Conservation (phyloP, 2,329 filamentous ascomycete genomes). For the Exophiala oligosperma region DNA sequence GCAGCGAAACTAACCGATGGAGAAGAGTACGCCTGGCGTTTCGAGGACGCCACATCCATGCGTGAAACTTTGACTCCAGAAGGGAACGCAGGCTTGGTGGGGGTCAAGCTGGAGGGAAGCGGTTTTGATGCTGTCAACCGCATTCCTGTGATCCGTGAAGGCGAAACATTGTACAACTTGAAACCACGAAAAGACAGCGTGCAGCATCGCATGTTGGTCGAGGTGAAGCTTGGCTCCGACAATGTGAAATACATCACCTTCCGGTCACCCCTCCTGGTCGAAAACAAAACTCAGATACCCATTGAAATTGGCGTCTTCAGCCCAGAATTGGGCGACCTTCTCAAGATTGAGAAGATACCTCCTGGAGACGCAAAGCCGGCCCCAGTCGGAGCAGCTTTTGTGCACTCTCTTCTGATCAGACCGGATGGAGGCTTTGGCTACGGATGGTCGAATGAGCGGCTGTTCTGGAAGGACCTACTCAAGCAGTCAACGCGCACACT, state of each 20-base stretch:
- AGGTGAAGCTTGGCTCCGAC: constrained; percentile 85
- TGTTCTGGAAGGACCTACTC: constrained; percentile 92
- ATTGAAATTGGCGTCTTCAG: constrained; percentile 92
- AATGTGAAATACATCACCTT: constrained; percentile 99
- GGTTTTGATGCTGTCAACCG: constrained; percentile 89
- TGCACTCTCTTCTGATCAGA: constrained; percentile 83
- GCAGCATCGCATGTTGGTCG: constrained; percentile 85
- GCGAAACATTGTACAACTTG: constrained; percentile 85
- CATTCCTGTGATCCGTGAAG: constrained; percentile 89
- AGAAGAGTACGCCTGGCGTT: constrained; percentile 90
- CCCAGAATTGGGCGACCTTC: constrained; percentile 78
- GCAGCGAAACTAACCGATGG: constrained; percentile 81
- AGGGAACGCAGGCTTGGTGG: constrained; percentile 74
- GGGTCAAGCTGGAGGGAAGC: constrained; percentile 83
- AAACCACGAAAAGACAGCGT: constrained; percentile 83
- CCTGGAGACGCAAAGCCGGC: constrained; percentile 88
- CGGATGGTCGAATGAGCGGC: constrained; percentile 82
- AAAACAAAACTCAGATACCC: constrained; percentile 96
- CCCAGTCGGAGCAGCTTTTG: constrained; percentile 86
- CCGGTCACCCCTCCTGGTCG: constrained; percentile 83
- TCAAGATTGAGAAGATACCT: constrained; percentile 97
- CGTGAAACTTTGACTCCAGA: constrained; percentile 89
- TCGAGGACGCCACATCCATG: constrained; percentile 95
- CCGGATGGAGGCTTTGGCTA: constrained; percentile 97
- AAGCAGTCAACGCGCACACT: constrained; percentile 82